Conservation (phyloP, 169 alveolate genomes). For the Hepatocystis sp. region DNA sequence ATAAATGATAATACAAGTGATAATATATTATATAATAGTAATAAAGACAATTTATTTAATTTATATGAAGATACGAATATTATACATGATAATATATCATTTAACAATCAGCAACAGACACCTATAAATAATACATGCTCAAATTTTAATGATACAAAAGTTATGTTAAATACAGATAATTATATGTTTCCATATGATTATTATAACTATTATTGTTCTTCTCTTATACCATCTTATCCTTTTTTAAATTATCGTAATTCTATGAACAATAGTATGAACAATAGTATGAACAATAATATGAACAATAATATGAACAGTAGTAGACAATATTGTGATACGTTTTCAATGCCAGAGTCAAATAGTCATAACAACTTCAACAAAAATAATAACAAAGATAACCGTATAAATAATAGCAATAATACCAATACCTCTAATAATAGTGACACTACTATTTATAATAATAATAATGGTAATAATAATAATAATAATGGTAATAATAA, state of each 20-base stretch:
- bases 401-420: background rate
- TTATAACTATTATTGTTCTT: conserved; percentile 17
- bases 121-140: conserved; percentile 17
- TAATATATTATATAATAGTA: background rate
- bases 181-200: conserved; percentile 21
- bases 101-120: background rate
- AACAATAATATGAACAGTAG: conserved; percentile 13
- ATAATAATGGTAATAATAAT: background rate
- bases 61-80: conserved; percentile 13
- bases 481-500: conserved; percentile 5
- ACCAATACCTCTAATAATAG: background rate
- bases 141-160: conserved; percentile 11
- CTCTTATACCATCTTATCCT: conserved; percentile 18
- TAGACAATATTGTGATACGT: too few relatives aligned
- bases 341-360: too few relatives aligned
- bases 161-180: conserved; percentile 5
- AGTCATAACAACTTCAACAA: too few relatives aligned
- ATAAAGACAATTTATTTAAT: conserved; percentile 9
- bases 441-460: background rate
- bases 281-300: background rate
- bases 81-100: conserved; percentile 10
- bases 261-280: conserved; percentile 1
- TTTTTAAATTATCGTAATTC: conserved; percentile 10
- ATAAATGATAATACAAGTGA: background rate
- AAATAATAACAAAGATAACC: too few relatives aligned